Evolutionary conservation across 2,329 filamentous ascomycete genomes (phyloP).

Genomic region (Xylogone sp.): DNA sequence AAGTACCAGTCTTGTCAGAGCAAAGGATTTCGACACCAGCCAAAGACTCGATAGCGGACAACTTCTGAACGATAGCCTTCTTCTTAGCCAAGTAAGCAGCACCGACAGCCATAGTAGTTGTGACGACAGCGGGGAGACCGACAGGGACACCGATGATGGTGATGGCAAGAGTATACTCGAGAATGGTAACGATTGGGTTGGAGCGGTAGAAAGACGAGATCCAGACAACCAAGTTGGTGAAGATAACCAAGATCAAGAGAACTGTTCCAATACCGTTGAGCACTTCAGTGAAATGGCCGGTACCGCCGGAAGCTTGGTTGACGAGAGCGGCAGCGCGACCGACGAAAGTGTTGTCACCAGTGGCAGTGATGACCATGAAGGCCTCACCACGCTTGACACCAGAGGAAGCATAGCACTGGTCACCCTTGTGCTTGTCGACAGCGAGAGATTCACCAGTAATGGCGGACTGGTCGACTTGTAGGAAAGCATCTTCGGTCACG

Average conservation of each 20-base stretch:
- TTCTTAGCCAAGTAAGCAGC: conserved; percentile 89
- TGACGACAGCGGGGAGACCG: conserved; percentile 89
- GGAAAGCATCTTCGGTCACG: conserved; percentile 77
- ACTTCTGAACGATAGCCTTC: conserved; percentile 90
- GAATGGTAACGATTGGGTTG: conserved; percentile 73
- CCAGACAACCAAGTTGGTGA: conserved; percentile 82
- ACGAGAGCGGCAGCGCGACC: conserved; percentile 85
- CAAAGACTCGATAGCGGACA: conserved; percentile 86
- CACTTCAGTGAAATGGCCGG: conserved; percentile 88
- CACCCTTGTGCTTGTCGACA: conserved; percentile 80
- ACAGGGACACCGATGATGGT: conserved; percentile 91
- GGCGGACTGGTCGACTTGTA: conserved; percentile 88
- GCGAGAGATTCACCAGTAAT: conserved; percentile 91
- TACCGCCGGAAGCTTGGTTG: conserved; percentile 67
- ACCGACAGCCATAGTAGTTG: conserved; percentile 92
- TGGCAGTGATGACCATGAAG: conserved; percentile 77
- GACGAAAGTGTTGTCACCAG: conserved; percentile 87
- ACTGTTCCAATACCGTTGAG: conserved; percentile 82
- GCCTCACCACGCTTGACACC: conserved; percentile 88
- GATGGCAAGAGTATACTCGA: conserved; percentile 82
- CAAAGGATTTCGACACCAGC: conserved; percentile 92
- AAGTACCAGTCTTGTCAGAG: conserved; percentile 90
- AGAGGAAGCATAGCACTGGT: conserved; percentile 80
- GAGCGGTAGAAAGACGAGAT: conserved; percentile 84
- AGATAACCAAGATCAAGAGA: conserved; percentile 74